Evolutionary conservation across 768 basidiomycete genomes (phyloP), one percentile per base, ranked within the genome.

Genomic region (Austroboletus eburneus): DNA sequence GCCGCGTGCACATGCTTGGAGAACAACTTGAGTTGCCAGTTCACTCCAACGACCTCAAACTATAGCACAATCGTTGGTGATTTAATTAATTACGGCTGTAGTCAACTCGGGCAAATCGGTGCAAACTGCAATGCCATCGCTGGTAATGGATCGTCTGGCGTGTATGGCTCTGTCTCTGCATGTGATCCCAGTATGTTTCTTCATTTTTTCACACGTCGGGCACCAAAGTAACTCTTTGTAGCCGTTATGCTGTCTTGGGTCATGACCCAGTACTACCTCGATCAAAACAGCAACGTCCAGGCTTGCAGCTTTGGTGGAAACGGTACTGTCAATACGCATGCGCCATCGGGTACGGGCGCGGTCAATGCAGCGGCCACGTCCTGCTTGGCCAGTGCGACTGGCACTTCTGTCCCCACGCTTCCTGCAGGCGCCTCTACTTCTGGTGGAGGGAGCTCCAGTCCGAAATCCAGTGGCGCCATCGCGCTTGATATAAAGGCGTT

Each of bases 291-390:
- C 51, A 69, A 81, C 44, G 59, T 69, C 16, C 70, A 76, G 42
- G 73, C 87, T 8, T 95, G 92, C 69, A 79, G 76, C 70, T 95
- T 96, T 62, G 65, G 66, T 43, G 91, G 92, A 8, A 96, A 96
- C 60, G 92, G 83, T 5, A 90, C 88, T 14, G 72, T 90, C 52
- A 87, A 88, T 57, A 10, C 70, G 14, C 61, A 59, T 3, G 78
- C 80, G 14, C 74, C 84, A 24, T 61, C 83, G 7, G 59, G 64
- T 39, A 68, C 67, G 14, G 67, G 74, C 9, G 72, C 73, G 23
- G 78, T 80, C 34, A 70, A 70, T 46, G 67, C 80, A 30, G 84
- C 77, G 33, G 83, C 77, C 20, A 76, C 70, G 44, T 83, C 85
- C 13, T 91, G 88, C 59, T 66, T 89, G 45, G 63, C 86, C 17